Base-by-base conservation (phyloP, 1,284 basidiomycete genomes). In the Erythrobasidium hasegawianum region DNA sequence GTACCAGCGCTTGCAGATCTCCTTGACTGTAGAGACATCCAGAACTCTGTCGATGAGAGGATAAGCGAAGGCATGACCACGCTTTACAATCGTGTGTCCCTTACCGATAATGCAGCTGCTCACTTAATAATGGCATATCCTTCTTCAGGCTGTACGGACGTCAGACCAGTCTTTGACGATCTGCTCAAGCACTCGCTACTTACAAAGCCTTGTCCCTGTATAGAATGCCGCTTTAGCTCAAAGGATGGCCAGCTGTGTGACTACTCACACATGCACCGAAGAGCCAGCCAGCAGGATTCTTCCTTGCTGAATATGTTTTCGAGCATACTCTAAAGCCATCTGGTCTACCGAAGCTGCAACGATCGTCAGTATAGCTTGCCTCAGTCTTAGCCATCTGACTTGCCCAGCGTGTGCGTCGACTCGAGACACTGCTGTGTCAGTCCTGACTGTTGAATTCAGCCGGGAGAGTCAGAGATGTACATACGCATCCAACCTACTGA, bases 241-340 rank as follows among this genome's bases (percentile, higher is more conserved):
- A 38, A 18, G 55, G 14, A 16, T 18, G 29, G 2, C 2, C 16
- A 49, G n/a, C 13, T 39, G 1, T 64, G 68, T 41, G 73, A 4
- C 4, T 4, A 33, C 74, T 67, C 78, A 78, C 4, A 77, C 78
- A 56, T 79, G 78, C 0, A 79, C 78, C 0, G 76, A 75, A 69
- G 74, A 78, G 1, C 78, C 78, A 0, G 78, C 78, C 0, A 79
- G 71, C 14, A 77, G 74, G 9, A 76, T 67, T 29, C 70, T 66
- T 18, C 69, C 64, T 0, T 53, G 33, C 2, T 76, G 75, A 8
- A 78, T 69, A 22, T 78, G 73, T 53, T 76, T 72, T 0, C 70
- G 27, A 3, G 79, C 73, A 58, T 79, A 79, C 1, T 72, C 72
- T 0, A 75, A 61, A 0, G 78, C 69, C 24, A 71, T 65, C 5